phyloP scores from a whole-genome alignment of 1,284 basidiomycete species.

The Sporisorium sorghi region DNA sequence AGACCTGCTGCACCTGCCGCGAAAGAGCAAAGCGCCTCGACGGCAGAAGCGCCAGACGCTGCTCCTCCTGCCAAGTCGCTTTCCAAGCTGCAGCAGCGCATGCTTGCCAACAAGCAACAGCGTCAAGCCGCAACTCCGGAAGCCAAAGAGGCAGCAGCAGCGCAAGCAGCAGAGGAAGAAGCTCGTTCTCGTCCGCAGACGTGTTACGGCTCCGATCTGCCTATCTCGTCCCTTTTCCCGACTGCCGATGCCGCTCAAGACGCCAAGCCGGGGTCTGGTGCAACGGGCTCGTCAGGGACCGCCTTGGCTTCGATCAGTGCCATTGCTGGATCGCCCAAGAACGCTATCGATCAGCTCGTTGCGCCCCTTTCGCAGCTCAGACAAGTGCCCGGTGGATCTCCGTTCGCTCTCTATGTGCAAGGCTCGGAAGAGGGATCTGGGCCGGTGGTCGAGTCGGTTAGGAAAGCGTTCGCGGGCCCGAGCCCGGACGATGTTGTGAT shows the following conservation, averaged over 20 bases:
- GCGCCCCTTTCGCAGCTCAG: constrained; percentile 20
- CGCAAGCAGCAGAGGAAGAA: constrained; percentile 39
- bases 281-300: neutral
- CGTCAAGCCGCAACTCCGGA: constrained; percentile 34
- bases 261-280: neutral
- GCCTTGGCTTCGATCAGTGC: constrained; percentile 19
- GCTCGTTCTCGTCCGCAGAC: constrained; percentile 35
- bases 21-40: constrained; percentile 68
- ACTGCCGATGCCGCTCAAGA: neutral
- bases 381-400: constrained; percentile 45
- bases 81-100: constrained; percentile 73
- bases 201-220: constrained; percentile 42
- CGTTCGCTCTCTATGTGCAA: constrained; percentile 40
- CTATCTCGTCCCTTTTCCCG: constrained; percentile 57
- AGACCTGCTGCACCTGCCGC: constrained; percentile 15
- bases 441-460: constrained; percentile 36
- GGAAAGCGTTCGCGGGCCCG: constrained; percentile 77
- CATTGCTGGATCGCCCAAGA: constrained; percentile 26
- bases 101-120: constrained; percentile 63
- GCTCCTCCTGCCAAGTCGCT: constrained; percentile 70
- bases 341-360: constrained; percentile 25
- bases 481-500: constrained; percentile 87
- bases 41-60: constrained; percentile 70
- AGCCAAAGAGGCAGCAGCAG: constrained; percentile 33
- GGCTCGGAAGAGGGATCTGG: constrained; percentile 14